Evolutionary conservation across 257 asterid genomes (phyloP).

Genomic region (Nicotiana undulata): DNA sequence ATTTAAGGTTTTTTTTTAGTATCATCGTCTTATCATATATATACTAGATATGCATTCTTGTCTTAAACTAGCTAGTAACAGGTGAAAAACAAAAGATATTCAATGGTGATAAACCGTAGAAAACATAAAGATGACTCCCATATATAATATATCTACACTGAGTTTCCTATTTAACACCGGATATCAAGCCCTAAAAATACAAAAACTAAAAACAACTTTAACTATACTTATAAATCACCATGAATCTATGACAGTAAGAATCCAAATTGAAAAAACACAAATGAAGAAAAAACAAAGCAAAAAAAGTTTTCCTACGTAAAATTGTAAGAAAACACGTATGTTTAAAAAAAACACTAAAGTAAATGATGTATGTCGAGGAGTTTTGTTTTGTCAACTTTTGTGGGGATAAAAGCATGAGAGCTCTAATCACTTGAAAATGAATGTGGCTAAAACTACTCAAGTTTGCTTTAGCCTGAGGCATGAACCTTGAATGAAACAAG

Average conservation of each 20-base stretch:
- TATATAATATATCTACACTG: background rate
- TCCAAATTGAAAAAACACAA: background rate
- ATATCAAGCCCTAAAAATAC: background rate
- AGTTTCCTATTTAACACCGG: background rate
- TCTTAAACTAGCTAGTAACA: background rate
- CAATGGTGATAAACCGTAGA: background rate
- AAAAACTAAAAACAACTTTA: background rate
- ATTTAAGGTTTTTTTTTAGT: background rate
- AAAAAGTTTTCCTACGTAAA: background rate
- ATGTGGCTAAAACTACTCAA: constrained; percentile 42
- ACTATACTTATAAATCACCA: background rate
- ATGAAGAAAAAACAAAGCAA: background rate
- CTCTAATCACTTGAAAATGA: constrained; percentile 9
- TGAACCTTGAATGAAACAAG: constrained; percentile 30
- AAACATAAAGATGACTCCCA: background rate
- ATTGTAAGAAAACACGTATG: background rate
- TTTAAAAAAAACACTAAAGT: background rate
- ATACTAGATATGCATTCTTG: background rate
- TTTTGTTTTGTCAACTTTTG: constrained; percentile 5
- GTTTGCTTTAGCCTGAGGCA: constrained; percentile 66
- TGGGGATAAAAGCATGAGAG: constrained; percentile 16
- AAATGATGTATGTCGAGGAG: background rate
- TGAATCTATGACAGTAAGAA: background rate
- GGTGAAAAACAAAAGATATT: background rate
- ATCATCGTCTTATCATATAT: background rate